phyloP scores from a whole-genome alignment of 257 asterid species.

The Plantago ovata region DNA sequence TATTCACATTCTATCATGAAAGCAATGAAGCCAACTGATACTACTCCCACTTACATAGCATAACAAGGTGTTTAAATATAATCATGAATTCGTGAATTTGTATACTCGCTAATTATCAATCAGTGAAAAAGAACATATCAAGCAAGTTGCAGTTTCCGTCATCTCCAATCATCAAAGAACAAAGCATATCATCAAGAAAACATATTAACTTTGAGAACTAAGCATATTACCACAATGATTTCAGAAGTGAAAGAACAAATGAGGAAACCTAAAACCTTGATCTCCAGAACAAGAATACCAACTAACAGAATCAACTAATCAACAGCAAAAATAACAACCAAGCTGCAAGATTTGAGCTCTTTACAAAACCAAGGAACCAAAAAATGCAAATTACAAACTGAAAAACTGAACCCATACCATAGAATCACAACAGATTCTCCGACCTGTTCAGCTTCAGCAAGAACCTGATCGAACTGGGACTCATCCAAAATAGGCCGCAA shows the following conservation, averaged over 20 bases:
- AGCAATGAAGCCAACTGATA: too few relatives aligned
- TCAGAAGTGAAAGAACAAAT: neutral
- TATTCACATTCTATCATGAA: too few relatives aligned
- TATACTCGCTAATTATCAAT: too few relatives aligned
- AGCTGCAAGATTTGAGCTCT: neutral
- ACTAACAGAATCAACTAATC: neutral
- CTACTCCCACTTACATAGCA: too few relatives aligned
- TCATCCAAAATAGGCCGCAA: slow-evolving; percentile 58
- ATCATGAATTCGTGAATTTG: too few relatives aligned
- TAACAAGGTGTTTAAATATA: too few relatives aligned
- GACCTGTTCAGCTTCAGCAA: slow-evolving; percentile 62
- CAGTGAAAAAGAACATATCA: too few relatives aligned
- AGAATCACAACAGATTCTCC: slow-evolving; percentile 54
- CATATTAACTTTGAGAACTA: neutral
- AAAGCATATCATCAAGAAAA: neutral
- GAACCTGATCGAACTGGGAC: slow-evolving; percentile 61
- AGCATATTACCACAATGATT: too few relatives aligned
- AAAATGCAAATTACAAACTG: neutral
- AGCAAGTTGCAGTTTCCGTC: neutral
- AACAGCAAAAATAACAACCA: neutral
- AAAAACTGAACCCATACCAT: slow-evolving; percentile 43
- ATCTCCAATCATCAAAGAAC: neutral
- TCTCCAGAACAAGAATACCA: neutral
- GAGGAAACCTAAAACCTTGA: neutral
- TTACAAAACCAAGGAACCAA: neutral